Percentiles rank a stretch among this genome's conserved stretches.
phyloP scores from a whole-genome alignment of 768 basidiomycete species.

The Auricularia sp. region DNA sequence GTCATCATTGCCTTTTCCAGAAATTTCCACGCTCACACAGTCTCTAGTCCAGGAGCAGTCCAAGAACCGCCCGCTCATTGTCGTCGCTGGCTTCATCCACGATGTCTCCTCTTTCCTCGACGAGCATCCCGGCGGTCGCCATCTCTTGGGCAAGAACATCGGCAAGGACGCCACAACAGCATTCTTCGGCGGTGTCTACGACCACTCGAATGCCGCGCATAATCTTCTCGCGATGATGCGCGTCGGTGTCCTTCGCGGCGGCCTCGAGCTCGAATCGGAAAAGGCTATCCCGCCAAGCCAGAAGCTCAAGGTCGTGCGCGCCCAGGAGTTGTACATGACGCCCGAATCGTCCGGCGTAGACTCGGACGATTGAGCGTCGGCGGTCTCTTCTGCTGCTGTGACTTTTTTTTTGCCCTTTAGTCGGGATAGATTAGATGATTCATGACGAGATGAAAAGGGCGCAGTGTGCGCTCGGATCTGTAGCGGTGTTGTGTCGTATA shows the following conservation, averaged over 20 bases:
- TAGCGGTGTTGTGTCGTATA: too few species aligned
- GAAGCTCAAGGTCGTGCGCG: conserved; percentile 21
- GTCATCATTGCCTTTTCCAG: conserved; percentile 20
- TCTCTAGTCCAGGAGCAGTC: conserved; percentile 56
- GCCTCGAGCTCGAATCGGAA: conserved; percentile 44
- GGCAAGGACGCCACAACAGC: conserved; percentile 80
- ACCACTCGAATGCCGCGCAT: conserved; percentile 76
- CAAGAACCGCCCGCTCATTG: conserved; percentile 51
- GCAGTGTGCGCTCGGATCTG: too few species aligned
- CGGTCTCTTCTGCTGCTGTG: too few species aligned
- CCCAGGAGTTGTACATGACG: conserved; percentile 5
- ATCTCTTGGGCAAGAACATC: conserved; percentile 44
- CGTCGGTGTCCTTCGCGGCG: conserved; percentile 57
- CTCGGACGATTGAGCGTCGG: neutral
- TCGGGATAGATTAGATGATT: too few species aligned
- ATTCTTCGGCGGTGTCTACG: conserved; percentile 79
- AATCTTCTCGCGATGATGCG: conserved; percentile 73
- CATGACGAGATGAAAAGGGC: too few species aligned
- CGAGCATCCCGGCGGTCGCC: conserved; percentile 70
- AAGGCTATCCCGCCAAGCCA: conserved; percentile 35
- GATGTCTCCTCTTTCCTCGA: conserved; percentile 66
- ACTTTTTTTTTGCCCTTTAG: too few species aligned
- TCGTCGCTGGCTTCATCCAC: conserved; percentile 81
- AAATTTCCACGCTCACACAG: neutral
- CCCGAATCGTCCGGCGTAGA: neutral